phyloP scores from a whole-genome alignment of 352 stramenopile species.

The Phytophthora sp. region DNA sequence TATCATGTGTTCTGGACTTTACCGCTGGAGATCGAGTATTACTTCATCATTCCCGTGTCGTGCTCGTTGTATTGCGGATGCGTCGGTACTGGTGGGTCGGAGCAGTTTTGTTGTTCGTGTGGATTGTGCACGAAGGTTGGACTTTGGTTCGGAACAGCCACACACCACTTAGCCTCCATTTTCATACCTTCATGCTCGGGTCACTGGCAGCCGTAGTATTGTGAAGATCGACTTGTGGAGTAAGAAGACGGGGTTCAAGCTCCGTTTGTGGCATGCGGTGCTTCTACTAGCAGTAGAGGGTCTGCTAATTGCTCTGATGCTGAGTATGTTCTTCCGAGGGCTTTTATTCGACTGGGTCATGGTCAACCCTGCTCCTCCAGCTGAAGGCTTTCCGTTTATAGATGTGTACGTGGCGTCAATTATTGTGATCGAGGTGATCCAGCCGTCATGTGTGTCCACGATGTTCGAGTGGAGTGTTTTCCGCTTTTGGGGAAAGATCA shows the following conservation, averaged over 20 bases:
- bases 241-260: constrained; percentile 29
- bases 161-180: constrained; percentile 27
- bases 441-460: constrained; percentile 36
- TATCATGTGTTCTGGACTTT: constrained; percentile 62
- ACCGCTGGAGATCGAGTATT: constrained; percentile 51
- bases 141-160: constrained; percentile 35
- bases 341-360: constrained; percentile 48
- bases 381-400: constrained; percentile 35
- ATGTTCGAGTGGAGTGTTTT: constrained; percentile 51
- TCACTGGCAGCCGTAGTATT: constrained; percentile 46
- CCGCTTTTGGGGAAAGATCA: constrained; percentile 50
- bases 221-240: constrained; percentile 31
- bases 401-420: constrained; percentile 34
- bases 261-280: constrained; percentile 20
- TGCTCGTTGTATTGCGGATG: constrained; percentile 29
- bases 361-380: constrained; percentile 27
- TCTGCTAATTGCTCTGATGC: constrained; percentile 26
- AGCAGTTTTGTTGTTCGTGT: constrained; percentile 31
- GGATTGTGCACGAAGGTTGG: constrained; percentile 30
- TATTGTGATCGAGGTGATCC: constrained; percentile 47
- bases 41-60: constrained; percentile 50
- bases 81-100: constrained; percentile 37
- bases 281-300: constrained; percentile 29
- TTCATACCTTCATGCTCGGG: constrained; percentile 43
- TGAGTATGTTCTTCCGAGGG: constrained; percentile 35